Evolutionary conservation across 2,329 filamentous ascomycete genomes (phyloP).

Genomic region (Dothidotthia symphoricarpi): DNA sequence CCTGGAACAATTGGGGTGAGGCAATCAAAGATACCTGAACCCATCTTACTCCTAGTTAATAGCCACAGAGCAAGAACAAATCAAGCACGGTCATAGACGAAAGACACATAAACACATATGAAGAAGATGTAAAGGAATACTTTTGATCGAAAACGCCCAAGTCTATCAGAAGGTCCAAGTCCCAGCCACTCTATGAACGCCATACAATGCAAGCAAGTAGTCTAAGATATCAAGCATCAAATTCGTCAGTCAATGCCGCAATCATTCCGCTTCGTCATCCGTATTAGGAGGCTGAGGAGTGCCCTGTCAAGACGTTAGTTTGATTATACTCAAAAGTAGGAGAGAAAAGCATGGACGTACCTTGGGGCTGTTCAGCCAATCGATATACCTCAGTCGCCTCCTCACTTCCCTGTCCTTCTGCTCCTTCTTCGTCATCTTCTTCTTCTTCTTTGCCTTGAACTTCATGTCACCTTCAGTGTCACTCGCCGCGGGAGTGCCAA

Average conservation of each 20-base stretch:
- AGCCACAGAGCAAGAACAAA: too few species aligned
- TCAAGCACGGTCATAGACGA: too few species aligned
- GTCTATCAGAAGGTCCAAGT: too few species aligned
- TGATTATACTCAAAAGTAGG: not conserved
- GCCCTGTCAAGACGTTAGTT: constrained; percentile 32
- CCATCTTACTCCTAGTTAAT: too few species aligned
- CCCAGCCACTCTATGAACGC: constrained; percentile 18
- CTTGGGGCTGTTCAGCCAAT: constrained; percentile 71
- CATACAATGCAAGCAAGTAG: constrained; percentile 14
- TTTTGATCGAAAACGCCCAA: too few species aligned
- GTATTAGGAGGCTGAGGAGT: constrained; percentile 43
- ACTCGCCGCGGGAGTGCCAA: constrained; percentile 68
- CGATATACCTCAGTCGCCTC: constrained; percentile 77
- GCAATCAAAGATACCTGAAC: too few species aligned
- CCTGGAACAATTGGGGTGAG: too few species aligned
- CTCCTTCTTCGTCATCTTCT: constrained; percentile 98
- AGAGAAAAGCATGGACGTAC: constrained; percentile 18
- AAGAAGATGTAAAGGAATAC: too few species aligned
- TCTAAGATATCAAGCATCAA: constrained; percentile 17
- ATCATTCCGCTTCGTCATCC: constrained; percentile 42
- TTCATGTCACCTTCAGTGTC: constrained; percentile 88
- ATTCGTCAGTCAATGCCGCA: constrained; percentile 3
- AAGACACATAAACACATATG: too few species aligned
- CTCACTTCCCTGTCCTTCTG: constrained; percentile 89
- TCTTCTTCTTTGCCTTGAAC: constrained; percentile 92